phyloP scores from a whole-genome alignment of 2,329 filamentous ascomycete species.

The Ilyonectria robusta region DNA sequence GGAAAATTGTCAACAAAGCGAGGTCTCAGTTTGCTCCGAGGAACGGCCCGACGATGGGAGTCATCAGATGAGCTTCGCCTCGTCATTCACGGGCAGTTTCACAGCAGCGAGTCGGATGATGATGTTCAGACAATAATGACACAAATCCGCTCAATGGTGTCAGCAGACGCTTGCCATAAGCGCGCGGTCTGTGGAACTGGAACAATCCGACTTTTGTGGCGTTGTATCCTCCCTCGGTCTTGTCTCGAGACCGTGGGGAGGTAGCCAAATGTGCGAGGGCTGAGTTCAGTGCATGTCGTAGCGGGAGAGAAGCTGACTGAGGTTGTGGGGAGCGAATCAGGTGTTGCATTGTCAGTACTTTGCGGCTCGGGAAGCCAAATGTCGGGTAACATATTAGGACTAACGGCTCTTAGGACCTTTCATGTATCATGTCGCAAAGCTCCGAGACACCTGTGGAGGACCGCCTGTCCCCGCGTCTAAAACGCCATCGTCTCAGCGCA shows the following conservation, averaged over 20 bases:
- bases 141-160: not conserved
- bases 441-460: conserved; percentile 19
- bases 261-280: conserved; percentile 1
- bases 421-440: conserved; percentile 9
- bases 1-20: conserved; percentile 5
- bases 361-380: conserved; percentile 9
- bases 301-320: not conserved
- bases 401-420: not conserved
- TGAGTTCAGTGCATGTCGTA: conserved; percentile 3
- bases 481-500: conserved; percentile 33
- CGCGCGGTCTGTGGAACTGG: conserved; percentile 14
- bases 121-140: not conserved
- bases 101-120: not conserved
- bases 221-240: not conserved
- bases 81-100: not conserved
- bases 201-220: conserved; percentile 25
- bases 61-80: not conserved
- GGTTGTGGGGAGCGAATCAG: not conserved
- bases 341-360: conserved; percentile 3
- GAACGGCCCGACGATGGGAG: conserved; percentile 15
- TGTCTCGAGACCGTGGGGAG: conserved; percentile 15
- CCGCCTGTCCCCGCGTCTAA: conserved; percentile 21
- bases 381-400: not conserved
- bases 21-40: conserved; percentile 7
- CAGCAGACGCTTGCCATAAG: not conserved